These are phyloP conservation scores for Cladosporium colombiae DNA, from an alignment of 2,329 filamentous ascomycete genomes.

Conservation along the genomic window DNA sequence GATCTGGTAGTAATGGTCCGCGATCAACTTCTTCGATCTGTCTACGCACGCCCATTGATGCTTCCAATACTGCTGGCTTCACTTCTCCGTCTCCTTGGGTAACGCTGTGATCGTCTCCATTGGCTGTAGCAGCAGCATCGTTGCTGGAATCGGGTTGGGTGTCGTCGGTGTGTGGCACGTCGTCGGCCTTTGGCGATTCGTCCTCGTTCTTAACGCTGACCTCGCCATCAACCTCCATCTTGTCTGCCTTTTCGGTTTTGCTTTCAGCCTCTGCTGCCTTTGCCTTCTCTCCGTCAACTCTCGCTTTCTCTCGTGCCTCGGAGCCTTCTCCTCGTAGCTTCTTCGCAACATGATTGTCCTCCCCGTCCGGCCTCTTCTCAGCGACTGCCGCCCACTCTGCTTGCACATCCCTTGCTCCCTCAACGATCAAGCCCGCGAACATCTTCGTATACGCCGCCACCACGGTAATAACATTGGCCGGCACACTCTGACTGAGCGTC, in stretches of 20 bases:
- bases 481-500: slow-evolving; percentile 77
- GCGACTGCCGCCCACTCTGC: slow-evolving; percentile 55
- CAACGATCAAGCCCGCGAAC: slow-evolving; percentile 75
- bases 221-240: slow-evolving; percentile 13
- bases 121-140: not conserved
- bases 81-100: not conserved
- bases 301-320: slow-evolving; percentile 23
- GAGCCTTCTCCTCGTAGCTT: slow-evolving; percentile 26
- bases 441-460: slow-evolving; percentile 75
- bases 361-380: slow-evolving; percentile 53
- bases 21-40: slow-evolving; percentile 42
- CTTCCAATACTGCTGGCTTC: slow-evolving; percentile 2
- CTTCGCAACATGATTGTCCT: slow-evolving; percentile 46
- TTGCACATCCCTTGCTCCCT: slow-evolving; percentile 69
- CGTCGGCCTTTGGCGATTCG: slow-evolving; percentile 15
- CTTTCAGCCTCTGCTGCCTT: slow-evolving; percentile 34
- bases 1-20: slow-evolving; percentile 69
- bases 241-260: slow-evolving; percentile 23
- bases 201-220: slow-evolving; percentile 7
- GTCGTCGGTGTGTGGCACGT: slow-evolving; percentile 60
- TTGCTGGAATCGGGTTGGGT: slow-evolving; percentile 11
- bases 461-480: slow-evolving; percentile 71
- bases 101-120: not conserved
- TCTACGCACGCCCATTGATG: slow-evolving; percentile 15
- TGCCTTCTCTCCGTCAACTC: slow-evolving; percentile 30